Base-by-base conservation (phyloP, 192 early-diverging fungal genomes). In the Oehlia diaphana region DNA sequence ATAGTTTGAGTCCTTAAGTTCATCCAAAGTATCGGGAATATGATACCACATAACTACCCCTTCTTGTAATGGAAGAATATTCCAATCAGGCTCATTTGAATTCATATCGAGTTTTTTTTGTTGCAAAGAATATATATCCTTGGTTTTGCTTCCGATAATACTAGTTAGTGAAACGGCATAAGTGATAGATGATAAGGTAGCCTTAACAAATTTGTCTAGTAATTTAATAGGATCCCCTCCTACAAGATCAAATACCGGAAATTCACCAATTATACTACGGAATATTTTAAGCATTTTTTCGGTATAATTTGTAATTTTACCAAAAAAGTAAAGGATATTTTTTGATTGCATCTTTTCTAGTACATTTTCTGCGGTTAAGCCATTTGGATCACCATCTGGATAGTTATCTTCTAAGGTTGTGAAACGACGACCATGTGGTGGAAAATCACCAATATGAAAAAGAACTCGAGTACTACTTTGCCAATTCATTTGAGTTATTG, bases 251-350 rank as follows among this genome's bases (percentile, higher is more conserved):
- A 67, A 77, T 50, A 68, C 44, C 0, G 64, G n/a, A 53, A 77
- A 50, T 33, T 77, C 65, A 21, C 76, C 76, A 68, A 77, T 77
- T 77, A 77, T 77, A 12, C 47, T 35, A 33, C 65, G 64, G 53
- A 80, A 80, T 33, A 80, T 61, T 26, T 31, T 4, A 23, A 80
- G 3, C 79, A 80, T 80, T 21, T 62, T 37, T 10, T 80, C n/a
- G 7, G 79, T 76, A 39, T 65, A 9, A 4, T 76, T 4, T 21
- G 72, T 80, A 53, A 80, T 50, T 35, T 80, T 80, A 58, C 72
- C 72, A 50, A 80, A 80, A 64, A 75, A 73, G 19, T 80, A 80
- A 49, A 80, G 42, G 12, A 80, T 72, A 4, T 50, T 74, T 33
- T 63, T 35, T 16, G 63, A 65, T 65, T 77, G 21, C 72, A 80